A percentile compares a stretch with the other conserved stretches of the same genome.
Conservation (phyloP, 805 yeast species). For the Scheffersomyces spartinae region DNA sequence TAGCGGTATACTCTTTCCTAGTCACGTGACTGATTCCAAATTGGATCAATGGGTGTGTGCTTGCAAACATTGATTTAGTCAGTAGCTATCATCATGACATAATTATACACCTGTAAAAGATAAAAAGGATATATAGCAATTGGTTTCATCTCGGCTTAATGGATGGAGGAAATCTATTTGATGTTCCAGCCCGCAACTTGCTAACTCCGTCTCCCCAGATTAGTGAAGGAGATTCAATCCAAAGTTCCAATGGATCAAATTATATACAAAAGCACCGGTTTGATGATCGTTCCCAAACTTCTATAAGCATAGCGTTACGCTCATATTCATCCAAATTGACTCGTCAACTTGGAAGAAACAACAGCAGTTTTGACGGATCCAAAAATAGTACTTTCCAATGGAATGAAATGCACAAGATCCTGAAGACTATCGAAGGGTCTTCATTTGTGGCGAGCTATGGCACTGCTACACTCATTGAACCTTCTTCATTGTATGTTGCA, state of each 20-base stretch:
- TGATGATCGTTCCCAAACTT: slow-evolving; percentile 27
- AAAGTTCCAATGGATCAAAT: too few species aligned
- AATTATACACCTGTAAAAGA: background rate
- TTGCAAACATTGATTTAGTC: background rate
- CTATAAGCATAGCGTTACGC: slow-evolving; percentile 11
- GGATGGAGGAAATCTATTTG: slow-evolving; percentile 3
- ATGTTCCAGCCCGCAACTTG: slow-evolving; percentile 5
- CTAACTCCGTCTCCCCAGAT: slow-evolving; percentile 4
- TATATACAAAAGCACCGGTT: slow-evolving; percentile 15
- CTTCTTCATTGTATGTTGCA: slow-evolving; percentile 30
- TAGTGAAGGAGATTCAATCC: too few species aligned
- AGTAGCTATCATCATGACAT: background rate
- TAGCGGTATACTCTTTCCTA: slow-evolving; percentile 1
- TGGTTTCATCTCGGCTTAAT: background rate
- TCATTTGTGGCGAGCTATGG: slow-evolving; percentile 16
- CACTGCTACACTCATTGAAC: slow-evolving; percentile 9
- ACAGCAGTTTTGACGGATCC: background rate
- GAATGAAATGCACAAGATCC: slow-evolving; percentile 12
- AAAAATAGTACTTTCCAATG: slow-evolving; percentile 10
- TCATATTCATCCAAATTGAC: slow-evolving; percentile 3
- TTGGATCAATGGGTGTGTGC: background rate
- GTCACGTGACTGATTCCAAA: slow-evolving; percentile 1
- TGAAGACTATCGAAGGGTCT: slow-evolving; percentile 10
- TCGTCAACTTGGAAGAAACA: background rate
- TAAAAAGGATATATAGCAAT: background rate